Base-by-base conservation (phyloP, 106 monocot species). In the Acanthochlamys bracteata region DNA sequence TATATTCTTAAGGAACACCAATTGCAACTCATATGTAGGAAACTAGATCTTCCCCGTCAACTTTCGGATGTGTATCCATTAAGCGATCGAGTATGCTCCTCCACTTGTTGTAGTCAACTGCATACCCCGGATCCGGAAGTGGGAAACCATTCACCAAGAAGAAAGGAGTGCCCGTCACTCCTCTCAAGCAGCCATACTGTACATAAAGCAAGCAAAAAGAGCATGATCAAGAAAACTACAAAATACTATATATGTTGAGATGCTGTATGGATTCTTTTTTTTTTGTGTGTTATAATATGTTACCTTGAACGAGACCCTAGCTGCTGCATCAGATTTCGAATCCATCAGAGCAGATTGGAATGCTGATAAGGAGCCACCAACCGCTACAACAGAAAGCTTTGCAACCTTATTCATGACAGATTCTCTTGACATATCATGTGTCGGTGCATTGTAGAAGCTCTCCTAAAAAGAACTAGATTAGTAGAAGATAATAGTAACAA, bases 301-400 rank as follows among this genome's bases (percentile, higher is more conserved):
- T 11, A 72, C 73, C 41, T 59, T 58, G 58, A 73, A 73, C 55
- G 73, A 73, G 51, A 39, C 47, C 20, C 65, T 55, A 59, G 73
- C 57, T 20, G 66, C 66, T 4, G 8, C 39, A 51, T 73, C 91
- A 23, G 87, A 79, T 4, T 49, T 43, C 19, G 43, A 26, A 68
- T 92, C 78, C 46, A 63, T 4, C 41, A 92, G 87, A 49, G 81
- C 91, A 60, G 70, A 63, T 66, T 63, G 59, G 53, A 92, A 77
- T 46, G 63, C 73, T 51, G 78, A 53, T 14, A 79, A 59, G 11
- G 76, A 60, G 19, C 59, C 65, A 20, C 83, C 86, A 46, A 84
- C 65, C 20, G 69, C 74, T 27, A 17, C 23, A 0, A 45, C 71
- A 11, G 73, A 80, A 53, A 81, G 49, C 16, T 72, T 84, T 67